Evolutionary conservation across 2,329 filamentous ascomycete genomes (phyloP), one percentile per base, ranked within the genome.

Genomic region (Tolypocladium nubicola): DNA sequence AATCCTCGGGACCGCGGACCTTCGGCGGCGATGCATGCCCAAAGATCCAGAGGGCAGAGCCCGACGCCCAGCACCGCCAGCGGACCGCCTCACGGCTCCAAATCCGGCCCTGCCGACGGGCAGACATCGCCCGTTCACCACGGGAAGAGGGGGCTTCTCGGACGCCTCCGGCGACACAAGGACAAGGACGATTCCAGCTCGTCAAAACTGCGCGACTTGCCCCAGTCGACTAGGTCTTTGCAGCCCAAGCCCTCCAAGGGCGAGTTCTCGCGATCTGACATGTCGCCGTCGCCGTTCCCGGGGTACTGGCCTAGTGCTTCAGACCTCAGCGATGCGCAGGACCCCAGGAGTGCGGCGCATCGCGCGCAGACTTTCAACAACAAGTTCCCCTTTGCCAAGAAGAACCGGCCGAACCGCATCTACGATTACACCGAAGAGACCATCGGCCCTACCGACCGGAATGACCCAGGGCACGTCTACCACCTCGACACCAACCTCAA

Each of bases 401-500:
- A 80, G 66, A 69, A 68, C 41, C 77, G 80, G 49, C 66, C 75
- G 39, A 67, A 74, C 26, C 76, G 78, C 57, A 67, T 69, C 7
- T 70, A 73, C 23, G 81, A 84, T 60, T 83, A 77, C 60, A 73
- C 67, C 61, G 86, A 79, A 67, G 85, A 84, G 68, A 77, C 75
- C 26, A 83, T 82, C 60, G 82, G 81, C 3, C 82, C 80, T 0
- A 84, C 80, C 9, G 83, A 87, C 59, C 81, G 79, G 55, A 74
- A 79, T 47, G 79, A 80, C 56, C 79, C 81, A 47, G 81, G 81
- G 47, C 82, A 81, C 14, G 72, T 90, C 52, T 96, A 87, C 73
- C 82, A 83, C 65, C 82, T 97, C 33, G 93, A 97, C 70, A 95
- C 90, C 2, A 88, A 97, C 68, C 80, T 97, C 53, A 84, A 85